phyloP scores from a whole-genome alignment of 2,329 filamentous ascomycete species.

The Cercospora sp. region DNA sequence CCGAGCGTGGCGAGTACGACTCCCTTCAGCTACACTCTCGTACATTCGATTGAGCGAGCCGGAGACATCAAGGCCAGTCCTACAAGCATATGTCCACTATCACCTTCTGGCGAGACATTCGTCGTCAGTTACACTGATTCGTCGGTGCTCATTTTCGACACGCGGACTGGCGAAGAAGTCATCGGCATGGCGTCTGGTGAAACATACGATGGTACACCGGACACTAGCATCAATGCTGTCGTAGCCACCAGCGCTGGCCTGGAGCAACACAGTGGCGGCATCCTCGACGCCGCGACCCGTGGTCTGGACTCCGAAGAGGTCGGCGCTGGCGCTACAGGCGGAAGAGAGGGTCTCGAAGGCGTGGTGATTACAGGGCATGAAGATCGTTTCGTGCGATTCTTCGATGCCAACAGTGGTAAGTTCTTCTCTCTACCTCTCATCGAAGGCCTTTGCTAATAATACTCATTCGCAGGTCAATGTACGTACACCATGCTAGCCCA shows the following conservation, averaged over 20 bases:
- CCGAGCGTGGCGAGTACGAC: slow-evolving; percentile 81
- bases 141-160: slow-evolving; percentile 88
- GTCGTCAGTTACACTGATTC: slow-evolving; percentile 92
- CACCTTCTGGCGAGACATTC: slow-evolving; percentile 78
- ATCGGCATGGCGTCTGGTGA: slow-evolving; percentile 91
- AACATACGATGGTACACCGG: slow-evolving; percentile 84
- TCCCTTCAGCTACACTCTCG: slow-evolving; percentile 81
- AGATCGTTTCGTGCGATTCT: slow-evolving; percentile 93
- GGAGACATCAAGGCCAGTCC: slow-evolving; percentile 62
- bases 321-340: slow-evolving; percentile 79
- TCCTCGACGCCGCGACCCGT: slow-evolving; percentile 61
- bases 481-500: slow-evolving; percentile 99
- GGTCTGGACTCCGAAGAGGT: slow-evolving; percentile 71
- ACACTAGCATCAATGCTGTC: slow-evolving; percentile 83
- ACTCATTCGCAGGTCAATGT: slow-evolving; percentile 73
- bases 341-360: slow-evolving; percentile 73
- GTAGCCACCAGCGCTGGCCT: slow-evolving; percentile 77
- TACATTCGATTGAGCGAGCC: slow-evolving; percentile 77
- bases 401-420: slow-evolving; percentile 97
- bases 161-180: slow-evolving; percentile 84
- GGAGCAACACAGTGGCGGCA: slow-evolving; percentile 59
- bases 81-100: slow-evolving; percentile 90
- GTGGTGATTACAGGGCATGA: slow-evolving; percentile 96
- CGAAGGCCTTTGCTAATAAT: slow-evolving; percentile 22
- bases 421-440: slow-evolving; percentile 30